These are phyloP conservation scores for Chionographis japonica DNA, from an alignment of 106 monocot species.

Conservation along the genomic window DNA sequence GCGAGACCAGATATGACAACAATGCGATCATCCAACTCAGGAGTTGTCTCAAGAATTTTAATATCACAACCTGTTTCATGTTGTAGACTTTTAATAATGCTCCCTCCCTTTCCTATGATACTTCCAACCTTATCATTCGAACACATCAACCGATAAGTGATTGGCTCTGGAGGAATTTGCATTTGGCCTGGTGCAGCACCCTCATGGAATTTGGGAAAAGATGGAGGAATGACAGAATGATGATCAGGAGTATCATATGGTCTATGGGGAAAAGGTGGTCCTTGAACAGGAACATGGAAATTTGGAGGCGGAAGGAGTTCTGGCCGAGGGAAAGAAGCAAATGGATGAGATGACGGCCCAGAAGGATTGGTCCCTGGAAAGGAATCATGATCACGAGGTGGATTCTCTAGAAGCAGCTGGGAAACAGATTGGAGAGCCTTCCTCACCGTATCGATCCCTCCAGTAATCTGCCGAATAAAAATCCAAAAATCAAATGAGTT, in stretches of 20 bases:
- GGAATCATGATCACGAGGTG: constrained; percentile 53
- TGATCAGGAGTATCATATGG: constrained; percentile 43
- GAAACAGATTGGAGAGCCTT: constrained; percentile 68
- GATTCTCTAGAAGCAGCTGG: constrained; percentile 68
- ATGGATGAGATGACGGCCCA: constrained; percentile 35
- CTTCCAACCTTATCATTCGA: constrained; percentile 79
- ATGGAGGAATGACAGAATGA: constrained; percentile 16
- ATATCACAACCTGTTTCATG: constrained; percentile 89
- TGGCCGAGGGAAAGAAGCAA: constrained; percentile 24
- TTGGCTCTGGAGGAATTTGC: constrained; percentile 40
- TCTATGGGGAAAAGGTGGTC: constrained; percentile 36
- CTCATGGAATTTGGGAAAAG: constrained; percentile 53
- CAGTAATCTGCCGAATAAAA: constrained; percentile 23
- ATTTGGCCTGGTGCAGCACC: constrained; percentile 19
- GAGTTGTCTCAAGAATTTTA: constrained; percentile 49
- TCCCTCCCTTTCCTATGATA: constrained; percentile 87
- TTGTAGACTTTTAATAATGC: constrained; percentile 63
- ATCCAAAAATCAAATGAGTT: no score
- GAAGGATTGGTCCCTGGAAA: constrained; percentile 10
- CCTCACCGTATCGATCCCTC: constrained; percentile 28
- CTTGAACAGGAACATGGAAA: constrained; percentile 32
- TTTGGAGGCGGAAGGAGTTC: constrained; percentile 45
- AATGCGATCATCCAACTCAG: constrained; percentile 75
- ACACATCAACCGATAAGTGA: constrained; percentile 68
- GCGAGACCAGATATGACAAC: constrained; percentile 68